Base-by-base conservation (phyloP, 495 filamentous ascomycete genomes). In the Acidiella bohemica region DNA sequence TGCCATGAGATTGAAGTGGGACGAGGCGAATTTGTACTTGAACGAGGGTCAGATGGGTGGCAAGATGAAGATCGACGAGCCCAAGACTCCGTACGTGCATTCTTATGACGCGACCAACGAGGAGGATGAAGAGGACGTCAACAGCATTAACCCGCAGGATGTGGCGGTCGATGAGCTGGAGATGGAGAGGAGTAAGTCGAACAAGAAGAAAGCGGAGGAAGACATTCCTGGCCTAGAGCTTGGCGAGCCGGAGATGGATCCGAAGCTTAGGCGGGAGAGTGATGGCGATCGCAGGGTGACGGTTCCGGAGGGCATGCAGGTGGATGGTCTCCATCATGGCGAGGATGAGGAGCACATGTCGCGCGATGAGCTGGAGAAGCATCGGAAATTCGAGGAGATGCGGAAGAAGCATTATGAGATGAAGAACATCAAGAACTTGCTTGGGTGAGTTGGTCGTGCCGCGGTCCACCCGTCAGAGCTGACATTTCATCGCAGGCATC, bases 21-120 rank as follows among this genome's bases (percentile, higher is more conserved):
- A 97, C 53, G 90, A 97, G 59, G 90, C 84, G 16, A 96, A 96
- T 49, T 67, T 97, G 16, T 96, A 95, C 59, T 69, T 96, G 10
- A 84, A 86, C 4, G 90, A 96, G 64, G 90, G 95, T 59, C 82
- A 96, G 60, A 86, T 83, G 57, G 84, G 76, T 25, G 73, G 80
- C 22, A 96, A 88, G 32, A 96, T 96, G 92, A 96, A 96, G 68
- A 96, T 97, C 54, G 78, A 82, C 50, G 90, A 97, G 64, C 90
- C 90, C 34, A 97, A 97, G 70, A 97, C 90, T 13, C 90, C 90
- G 0, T 97, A 84, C 50, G 90, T 84, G 12, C 79, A 75, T 51
- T 81, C 81, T 46, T 95, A 95, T 54, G 85, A 97, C 53, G 85
- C 86, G 12, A 54, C 72, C 23, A 81, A 37, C 12, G 13, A n/a